phyloP scores from a whole-genome alignment of 768 basidiomycete genomes.

The Mycena albidolilacea region DNA sequence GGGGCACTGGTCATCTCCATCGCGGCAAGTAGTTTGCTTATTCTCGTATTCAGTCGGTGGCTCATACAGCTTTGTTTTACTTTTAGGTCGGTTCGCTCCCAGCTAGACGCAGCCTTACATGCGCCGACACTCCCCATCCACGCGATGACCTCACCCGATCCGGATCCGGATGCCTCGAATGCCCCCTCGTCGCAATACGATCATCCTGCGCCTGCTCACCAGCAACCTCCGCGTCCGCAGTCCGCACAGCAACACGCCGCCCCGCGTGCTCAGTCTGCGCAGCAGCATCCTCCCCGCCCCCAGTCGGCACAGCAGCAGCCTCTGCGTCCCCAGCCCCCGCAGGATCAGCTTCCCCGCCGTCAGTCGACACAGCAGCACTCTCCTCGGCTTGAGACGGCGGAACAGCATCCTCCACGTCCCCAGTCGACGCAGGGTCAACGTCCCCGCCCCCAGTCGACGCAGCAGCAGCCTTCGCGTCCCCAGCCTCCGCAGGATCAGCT shows the following conservation, averaged over 20 bases:
- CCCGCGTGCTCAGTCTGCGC: background rate
- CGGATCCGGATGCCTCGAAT: background rate
- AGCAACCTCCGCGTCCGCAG: background rate
- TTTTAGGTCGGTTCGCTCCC: constrained; percentile 24
- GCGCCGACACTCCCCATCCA: constrained; percentile 22
- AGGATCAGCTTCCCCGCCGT: background rate
- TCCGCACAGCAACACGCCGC: background rate
- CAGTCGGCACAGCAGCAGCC: background rate
- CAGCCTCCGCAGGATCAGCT: too few relatives aligned
- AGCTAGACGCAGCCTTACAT: constrained; percentile 26
- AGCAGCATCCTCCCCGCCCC: background rate
- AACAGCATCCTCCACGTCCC: background rate
- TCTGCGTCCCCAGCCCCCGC: background rate
- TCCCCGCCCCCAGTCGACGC: too few relatives aligned
- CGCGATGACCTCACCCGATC: background rate
- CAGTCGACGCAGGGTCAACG: too few relatives aligned
- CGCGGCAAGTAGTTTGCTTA: constrained; percentile 12
- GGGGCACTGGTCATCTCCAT: constrained; percentile 22
- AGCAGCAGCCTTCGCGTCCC: too few relatives aligned
- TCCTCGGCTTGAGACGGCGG: background rate
- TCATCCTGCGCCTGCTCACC: background rate
- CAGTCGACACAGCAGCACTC: background rate
- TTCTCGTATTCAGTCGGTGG: background rate
- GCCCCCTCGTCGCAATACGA: background rate
- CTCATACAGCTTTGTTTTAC: background rate